These are phyloP conservation scores for Epichloe hybrida DNA, from an alignment of 2,329 filamentous ascomycete species.

Conservation along the genomic window DNA sequence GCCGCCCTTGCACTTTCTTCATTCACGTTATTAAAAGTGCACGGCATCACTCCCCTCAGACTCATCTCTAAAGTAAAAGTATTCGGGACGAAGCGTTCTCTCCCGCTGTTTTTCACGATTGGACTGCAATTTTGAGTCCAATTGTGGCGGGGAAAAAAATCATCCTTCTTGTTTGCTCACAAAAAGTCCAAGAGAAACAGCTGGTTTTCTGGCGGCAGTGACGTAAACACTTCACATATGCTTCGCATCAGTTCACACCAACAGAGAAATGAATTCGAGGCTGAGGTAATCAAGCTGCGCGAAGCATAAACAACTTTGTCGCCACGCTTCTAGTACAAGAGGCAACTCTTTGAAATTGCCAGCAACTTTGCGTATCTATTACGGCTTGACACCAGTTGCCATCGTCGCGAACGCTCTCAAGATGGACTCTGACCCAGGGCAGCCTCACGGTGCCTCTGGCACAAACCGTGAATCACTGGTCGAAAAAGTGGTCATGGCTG, in stretches of 20 bases:
- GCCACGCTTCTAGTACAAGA: background rate
- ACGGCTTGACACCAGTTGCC: background rate
- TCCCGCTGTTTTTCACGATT: background rate
- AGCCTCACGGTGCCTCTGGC: conserved; percentile 8
- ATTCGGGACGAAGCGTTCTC: background rate
- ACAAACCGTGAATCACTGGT: conserved; percentile 15
- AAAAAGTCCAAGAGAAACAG: background rate
- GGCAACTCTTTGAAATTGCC: background rate
- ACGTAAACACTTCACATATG: background rate
- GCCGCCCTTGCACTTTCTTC: background rate
- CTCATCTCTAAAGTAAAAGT: background rate
- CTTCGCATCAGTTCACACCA: background rate
- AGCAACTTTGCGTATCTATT: background rate
- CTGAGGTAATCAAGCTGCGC: background rate
- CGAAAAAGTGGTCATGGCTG: conserved; percentile 17
- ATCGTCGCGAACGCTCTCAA: background rate
- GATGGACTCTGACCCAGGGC: conserved; percentile 16
- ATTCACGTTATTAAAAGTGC: background rate
- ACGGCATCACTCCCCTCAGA: background rate
- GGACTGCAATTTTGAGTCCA: too few relatives aligned
- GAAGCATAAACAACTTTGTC: background rate
- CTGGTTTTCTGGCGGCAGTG: background rate
- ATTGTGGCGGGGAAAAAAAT: too few relatives aligned
- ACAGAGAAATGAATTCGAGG: background rate
- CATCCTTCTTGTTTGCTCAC: background rate